phyloP scores from a whole-genome alignment of 768 basidiomycete genomes.

The Phanerochaete sordida region DNA sequence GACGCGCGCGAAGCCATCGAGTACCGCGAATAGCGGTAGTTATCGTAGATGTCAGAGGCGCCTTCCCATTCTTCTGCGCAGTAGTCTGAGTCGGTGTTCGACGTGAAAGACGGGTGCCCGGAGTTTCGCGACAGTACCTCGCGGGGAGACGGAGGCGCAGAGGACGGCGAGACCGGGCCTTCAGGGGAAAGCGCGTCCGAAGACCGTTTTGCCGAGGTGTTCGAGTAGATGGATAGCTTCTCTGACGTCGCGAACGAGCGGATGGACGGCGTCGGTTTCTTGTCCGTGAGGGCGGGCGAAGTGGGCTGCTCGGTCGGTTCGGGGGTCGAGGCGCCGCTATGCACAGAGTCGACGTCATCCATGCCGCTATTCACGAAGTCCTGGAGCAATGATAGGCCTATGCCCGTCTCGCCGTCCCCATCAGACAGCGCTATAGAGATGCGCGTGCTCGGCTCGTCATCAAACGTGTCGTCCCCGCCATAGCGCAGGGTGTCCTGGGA shows the following conservation, averaged over 20 bases:
- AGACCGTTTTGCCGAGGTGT: conserved; percentile 3
- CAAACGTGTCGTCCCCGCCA: conserved; percentile 8
- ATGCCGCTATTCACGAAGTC: conserved; percentile 39
- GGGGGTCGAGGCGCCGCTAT: conserved; percentile 12
- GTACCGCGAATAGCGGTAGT: conserved; percentile 69
- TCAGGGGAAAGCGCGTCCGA: neutral
- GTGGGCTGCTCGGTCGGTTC: neutral
- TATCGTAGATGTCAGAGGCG: conserved; percentile 73
- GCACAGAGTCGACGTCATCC: conserved; percentile 18
- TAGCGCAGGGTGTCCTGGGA: neutral
- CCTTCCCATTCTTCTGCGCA: conserved; percentile 58
- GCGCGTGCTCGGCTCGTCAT: conserved; percentile 25
- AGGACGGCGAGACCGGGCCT: neutral
- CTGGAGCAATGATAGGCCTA: conserved; percentile 65
- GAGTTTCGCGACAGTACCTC: conserved; percentile 8
- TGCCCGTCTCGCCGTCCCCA: conserved; percentile 64
- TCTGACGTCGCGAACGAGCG: neutral
- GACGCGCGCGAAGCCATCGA: conserved; percentile 46
- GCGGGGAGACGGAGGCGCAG: conserved; percentile 3
- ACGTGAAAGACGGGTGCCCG: conserved; percentile 10
- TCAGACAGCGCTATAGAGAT: conserved; percentile 44
- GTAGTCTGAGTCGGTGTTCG: conserved; percentile 18
- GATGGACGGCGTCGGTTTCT: neutral
- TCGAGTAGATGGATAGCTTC: conserved; percentile 8
- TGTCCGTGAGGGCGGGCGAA: neutral